Base-by-base conservation (phyloP, 176 grass and related monocot species). In the Pontederia paniculata region DNA sequence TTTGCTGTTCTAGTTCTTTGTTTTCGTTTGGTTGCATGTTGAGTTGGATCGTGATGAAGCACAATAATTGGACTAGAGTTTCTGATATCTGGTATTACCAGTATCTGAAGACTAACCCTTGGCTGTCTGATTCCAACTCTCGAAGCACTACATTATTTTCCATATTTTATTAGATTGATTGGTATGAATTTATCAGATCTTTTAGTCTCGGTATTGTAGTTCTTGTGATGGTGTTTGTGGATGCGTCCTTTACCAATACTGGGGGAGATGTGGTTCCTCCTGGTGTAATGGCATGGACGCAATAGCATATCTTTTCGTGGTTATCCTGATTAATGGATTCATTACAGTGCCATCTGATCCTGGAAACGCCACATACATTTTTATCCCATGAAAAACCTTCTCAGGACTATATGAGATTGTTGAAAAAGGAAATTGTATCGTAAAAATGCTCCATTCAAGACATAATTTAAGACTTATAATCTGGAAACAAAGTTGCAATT, bases 241-340 rank as follows among this genome's bases (percentile, higher is more conserved):
- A 44, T 50, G 77, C 74, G 65, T 58, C 70, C 83, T 81, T 86
- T 86, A 86, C 83, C 83, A 71, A 77, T 81, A 77, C 83, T 9
- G 78, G 70, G 54, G 78, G 77, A 81, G 58, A 9, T 45, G 44
- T 74, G 9, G 78, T 86, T 86, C 66, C 66, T 81, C 60, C 5
- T 42, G 83, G 83, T 74, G 42, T 81, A 81, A 86, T 86, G 78
- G 83, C 83, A 77, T 45, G 70, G 83, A 9, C 70, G 83, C 83
- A 1, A 86, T 31, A 86, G 9, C 8, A 11, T 54, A 76, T 17
- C n/a, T 65, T 16, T 42, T 54, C 0, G 42, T 77, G 83, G 54
- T 80, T 83, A 84, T 86, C 83, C 83, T 86, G 83, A 86, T 86
- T 55, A 60, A 52, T 81, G 83, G 83, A 70, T 55, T 70, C 57